Evolutionary conservation across 495 filamentous ascomycete species (phyloP), one percentile per base, ranked within the genome.

Genomic region (Penicillium alfredii): DNA sequence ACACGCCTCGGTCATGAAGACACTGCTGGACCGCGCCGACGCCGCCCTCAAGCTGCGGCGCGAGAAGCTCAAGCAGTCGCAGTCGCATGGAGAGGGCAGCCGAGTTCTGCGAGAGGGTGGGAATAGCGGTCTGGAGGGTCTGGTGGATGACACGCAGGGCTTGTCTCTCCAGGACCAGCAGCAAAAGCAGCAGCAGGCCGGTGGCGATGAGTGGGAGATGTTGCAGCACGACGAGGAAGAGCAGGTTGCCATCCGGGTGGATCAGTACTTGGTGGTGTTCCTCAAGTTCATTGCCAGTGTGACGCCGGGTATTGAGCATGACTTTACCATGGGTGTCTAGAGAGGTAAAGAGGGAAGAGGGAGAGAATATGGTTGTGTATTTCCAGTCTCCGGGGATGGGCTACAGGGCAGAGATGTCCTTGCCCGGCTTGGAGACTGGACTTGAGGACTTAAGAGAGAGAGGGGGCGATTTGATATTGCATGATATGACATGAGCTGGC

Each of bases 201-300:
- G 76, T 21, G 82, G 76, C 17, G 87, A 89, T 34, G 88, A 94
- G 53, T 94, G 88, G 89, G 88, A 94, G 53, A 78, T 87, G 23
- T 68, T 89, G 11, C 82, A 78, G 33, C 63, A 62, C 2, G 69
- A 69, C 24, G 71, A 78, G 30, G 86, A 92, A 33, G 81, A 88
- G 32, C 86, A 92, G 56, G 81, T 86, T 19, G 89, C 89, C 2
- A 96, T 94, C 42, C 73, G 93, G 10, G 93, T 96, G 28, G 93
- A 99, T 60, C 92, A 98, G 68, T 98, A 98, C 56, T 64, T 98
- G 44, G 86, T 98, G 15, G 93, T 98, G 2, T 98, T 98, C 58
- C 67, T 98, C 46, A 98, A 98, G 68, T 97, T 98, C 61, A 93
- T 97, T 73, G 88, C 92, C 8, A 89, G 84, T 42, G 90, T 98